Percentiles rank a stretch among this genome's conserved stretches.
phyloP scores from a whole-genome alignment of 192 early-diverging fungal species.

The Spizellomyces sp. region DNA sequence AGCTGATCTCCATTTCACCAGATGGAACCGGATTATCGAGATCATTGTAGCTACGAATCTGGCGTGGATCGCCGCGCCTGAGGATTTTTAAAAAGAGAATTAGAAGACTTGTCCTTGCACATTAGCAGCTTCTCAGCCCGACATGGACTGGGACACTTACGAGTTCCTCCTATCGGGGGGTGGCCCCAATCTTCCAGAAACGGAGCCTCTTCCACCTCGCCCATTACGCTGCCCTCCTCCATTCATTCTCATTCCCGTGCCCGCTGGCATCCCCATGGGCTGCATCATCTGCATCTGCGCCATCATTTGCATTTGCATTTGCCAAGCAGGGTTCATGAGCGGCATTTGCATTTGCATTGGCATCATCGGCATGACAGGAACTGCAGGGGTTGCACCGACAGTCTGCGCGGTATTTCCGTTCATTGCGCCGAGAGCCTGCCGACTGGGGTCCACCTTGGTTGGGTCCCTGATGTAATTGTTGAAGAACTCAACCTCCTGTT shows the following conservation, averaged over 20 bases:
- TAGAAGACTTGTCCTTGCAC: neutral
- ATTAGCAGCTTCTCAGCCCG: neutral
- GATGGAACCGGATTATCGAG: slow-evolving; percentile 84
- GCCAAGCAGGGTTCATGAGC: slow-evolving; percentile 41
- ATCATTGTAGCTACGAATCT: slow-evolving; percentile 84
- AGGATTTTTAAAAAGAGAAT: neutral
- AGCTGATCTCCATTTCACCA: slow-evolving; percentile 60
- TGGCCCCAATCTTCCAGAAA: slow-evolving; percentile 20
- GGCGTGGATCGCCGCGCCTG: slow-evolving; percentile 56
- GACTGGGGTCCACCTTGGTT: slow-evolving; percentile 59
- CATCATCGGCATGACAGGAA: slow-evolving; percentile 37
- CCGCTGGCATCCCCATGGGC: neutral
- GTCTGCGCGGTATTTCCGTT: neutral
- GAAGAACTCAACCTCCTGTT: slow-evolving; percentile 56
- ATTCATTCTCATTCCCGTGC: slow-evolving; percentile 18
- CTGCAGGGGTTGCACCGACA: slow-evolving; percentile 6
- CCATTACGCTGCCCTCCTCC: slow-evolving; percentile 21
- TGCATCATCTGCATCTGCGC: slow-evolving; percentile 4
- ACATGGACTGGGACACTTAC: slow-evolving; percentile 29
- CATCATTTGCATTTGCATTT: slow-evolving; percentile 27
- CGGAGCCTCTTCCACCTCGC: slow-evolving; percentile 5
- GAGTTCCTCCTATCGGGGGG: slow-evolving; percentile 13
- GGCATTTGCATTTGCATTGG: slow-evolving; percentile 26
- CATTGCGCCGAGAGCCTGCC: slow-evolving; percentile 22
- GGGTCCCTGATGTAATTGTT: slow-evolving; percentile 90